These are phyloP conservation scores for Aspergillus terreus DNA, from an alignment of 2,329 filamentous ascomycete genomes.

Conservation along the genomic window DNA sequence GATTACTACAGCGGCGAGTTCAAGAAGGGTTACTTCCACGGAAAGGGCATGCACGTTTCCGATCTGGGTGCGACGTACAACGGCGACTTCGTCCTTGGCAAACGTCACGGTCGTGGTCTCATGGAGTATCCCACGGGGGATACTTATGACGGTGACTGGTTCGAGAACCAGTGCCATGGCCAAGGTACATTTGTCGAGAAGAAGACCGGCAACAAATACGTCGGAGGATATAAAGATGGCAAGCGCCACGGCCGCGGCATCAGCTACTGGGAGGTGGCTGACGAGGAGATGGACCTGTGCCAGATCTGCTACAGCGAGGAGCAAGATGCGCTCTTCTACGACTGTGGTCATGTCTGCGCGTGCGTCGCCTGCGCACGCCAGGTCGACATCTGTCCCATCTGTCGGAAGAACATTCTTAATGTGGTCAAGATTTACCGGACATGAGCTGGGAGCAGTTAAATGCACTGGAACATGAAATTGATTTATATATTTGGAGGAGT, in stretches of 20 bases:
- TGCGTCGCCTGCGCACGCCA: slow-evolving; percentile 58
- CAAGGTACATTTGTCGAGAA: slow-evolving; percentile 55
- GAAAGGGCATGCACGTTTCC: slow-evolving; percentile 51
- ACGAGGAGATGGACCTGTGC: slow-evolving; percentile 58
- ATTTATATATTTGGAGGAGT: slow-evolving; percentile 5
- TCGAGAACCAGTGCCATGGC: slow-evolving; percentile 49
- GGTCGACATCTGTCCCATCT: slow-evolving; percentile 60
- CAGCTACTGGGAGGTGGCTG: slow-evolving; percentile 59
- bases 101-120: slow-evolving; percentile 54
- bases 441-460: background rate
- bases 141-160: slow-evolving; percentile 46
- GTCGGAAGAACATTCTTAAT: slow-evolving; percentile 53
- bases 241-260: slow-evolving; percentile 61
- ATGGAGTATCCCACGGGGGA: slow-evolving; percentile 57
- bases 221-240: slow-evolving; percentile 58
- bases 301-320: slow-evolving; percentile 61
- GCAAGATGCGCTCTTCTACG: slow-evolving; percentile 59
- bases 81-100: slow-evolving; percentile 51
- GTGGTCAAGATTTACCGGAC: slow-evolving; percentile 56
- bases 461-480: background rate
- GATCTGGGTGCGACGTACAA: slow-evolving; percentile 54
- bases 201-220: slow-evolving; percentile 58
- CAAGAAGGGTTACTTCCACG: slow-evolving; percentile 50
- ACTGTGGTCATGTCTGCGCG: slow-evolving; percentile 61
- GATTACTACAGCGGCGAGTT: slow-evolving; percentile 56